Evolutionary conservation across 495 filamentous ascomycete species (phyloP).

Genomic region (Staphylotrichum tortipilum): DNA sequence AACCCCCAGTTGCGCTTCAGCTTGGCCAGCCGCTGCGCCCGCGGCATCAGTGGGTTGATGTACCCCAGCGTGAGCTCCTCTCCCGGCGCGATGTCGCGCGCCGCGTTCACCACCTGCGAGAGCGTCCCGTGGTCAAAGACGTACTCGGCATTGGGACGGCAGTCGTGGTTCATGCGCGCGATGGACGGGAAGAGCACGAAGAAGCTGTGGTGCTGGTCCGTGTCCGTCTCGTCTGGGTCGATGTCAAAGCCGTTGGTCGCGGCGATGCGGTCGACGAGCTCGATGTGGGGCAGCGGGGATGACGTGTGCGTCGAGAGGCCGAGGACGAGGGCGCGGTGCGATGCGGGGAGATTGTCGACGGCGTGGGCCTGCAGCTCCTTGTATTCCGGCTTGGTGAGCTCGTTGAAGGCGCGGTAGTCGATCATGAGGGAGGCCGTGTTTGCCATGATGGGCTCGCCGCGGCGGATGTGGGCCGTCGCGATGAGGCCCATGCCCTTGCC

Average conservation of each 20-base stretch:
- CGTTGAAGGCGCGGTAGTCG: constrained; percentile 28
- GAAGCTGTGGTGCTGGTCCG: constrained; percentile 21
- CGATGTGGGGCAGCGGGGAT: constrained; percentile 4
- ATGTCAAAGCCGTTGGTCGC: constrained; percentile 32
- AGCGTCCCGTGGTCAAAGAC: constrained; percentile 28
- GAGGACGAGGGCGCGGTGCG: constrained; percentile 19
- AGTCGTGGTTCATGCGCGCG: constrained; percentile 39
- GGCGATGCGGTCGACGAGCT: constrained; percentile 17
- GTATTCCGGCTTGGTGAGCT: constrained; percentile 18
- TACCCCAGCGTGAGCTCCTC: constrained; percentile 36
- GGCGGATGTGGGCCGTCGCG: constrained; percentile 19
- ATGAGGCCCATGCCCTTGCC: constrained; percentile 30
- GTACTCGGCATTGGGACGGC: constrained; percentile 38
- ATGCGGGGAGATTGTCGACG: constrained; percentile 17
- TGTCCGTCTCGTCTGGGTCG: constrained; percentile 17
- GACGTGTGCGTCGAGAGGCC: constrained; percentile 23
- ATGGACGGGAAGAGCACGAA: constrained; percentile 27
- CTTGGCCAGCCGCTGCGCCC: constrained; percentile 16
- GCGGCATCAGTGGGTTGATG: constrained; percentile 29
- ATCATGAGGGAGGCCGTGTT: constrained; percentile 29
- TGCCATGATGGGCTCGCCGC: constrained; percentile 27
- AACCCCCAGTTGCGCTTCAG: constrained; percentile 34
- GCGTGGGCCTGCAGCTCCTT: constrained; percentile 17
- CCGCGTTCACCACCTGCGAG: constrained; percentile 30
- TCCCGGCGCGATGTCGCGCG: constrained; percentile 25